Evolutionary conservation across 257 asterid species (phyloP), one percentile per base, ranked within the genome.

Genomic region (Fraxinus pennsylvanica): DNA sequence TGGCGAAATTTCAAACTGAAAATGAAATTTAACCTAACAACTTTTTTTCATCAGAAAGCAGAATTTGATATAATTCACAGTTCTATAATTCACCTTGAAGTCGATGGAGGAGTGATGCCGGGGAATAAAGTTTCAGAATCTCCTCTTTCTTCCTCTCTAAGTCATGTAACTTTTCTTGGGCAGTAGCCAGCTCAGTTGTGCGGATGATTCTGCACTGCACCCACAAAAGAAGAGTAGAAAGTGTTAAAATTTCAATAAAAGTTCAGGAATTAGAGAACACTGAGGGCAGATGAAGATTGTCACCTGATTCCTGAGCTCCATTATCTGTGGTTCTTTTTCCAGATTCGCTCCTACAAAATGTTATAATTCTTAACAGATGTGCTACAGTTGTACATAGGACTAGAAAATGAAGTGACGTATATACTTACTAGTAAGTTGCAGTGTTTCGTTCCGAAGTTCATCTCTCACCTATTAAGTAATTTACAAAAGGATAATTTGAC

Each of bases 281-380:
- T 43, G 79, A 74, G 82, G 54, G 25, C 74, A 73, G 27, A 54
- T n/a, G 65, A 19, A 19, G 12, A 54, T 1, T 17, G 9, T 84
- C 45, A 93, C 99, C 97, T 95, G 99, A 87, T 95, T 93, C 90
- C 96, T 88, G 27, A 96, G 90, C 89, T 96, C 99, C 96, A 89
- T 82, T 68, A 96, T 92, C 33, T 83, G 89, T 39, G 97, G 97
- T 73, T 96, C 99, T 80, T 90, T 93, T 59, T 96, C 98, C 82
- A 93, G 91, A 86, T 91, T 95, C 27, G 84, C 93, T 81, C 94
- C 99, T 95, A 90, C 69, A 76, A 73, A 27, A 83, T n/a, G 27
- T 29, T 70, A 77, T 63, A 9, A 82, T 30, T 67, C 38, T 25
- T 21, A 33, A 71, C 72, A 74, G 74, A 76, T 66, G 36, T 17